These are phyloP conservation scores for Sequoiadendron giganteum DNA, from an alignment of 75 land plant species.

Conservation along the genomic window DNA sequence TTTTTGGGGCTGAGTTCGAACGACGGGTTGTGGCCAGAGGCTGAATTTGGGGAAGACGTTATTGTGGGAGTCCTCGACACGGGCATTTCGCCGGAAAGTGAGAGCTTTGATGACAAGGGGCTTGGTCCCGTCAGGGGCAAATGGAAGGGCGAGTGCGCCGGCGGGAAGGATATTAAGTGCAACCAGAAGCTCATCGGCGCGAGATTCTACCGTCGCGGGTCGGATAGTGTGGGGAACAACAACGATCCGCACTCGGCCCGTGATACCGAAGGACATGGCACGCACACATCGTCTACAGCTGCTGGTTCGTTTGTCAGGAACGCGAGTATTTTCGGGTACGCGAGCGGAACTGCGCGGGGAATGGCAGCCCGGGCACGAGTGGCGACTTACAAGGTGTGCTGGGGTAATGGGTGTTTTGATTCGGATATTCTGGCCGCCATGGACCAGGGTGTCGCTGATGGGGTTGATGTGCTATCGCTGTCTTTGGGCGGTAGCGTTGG, in stretches of 20 bases:
- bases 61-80: slow-evolving; percentile 76
- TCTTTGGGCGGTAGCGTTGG: slow-evolving; percentile 73
- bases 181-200: slow-evolving; percentile 84
- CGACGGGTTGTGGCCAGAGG: slow-evolving; percentile 17
- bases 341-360: slow-evolving; percentile 79
- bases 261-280: slow-evolving; percentile 76
- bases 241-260: slow-evolving; percentile 62
- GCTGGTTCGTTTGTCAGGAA: slow-evolving; percentile 56
- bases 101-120: slow-evolving; percentile 68
- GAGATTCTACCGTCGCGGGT: slow-evolving; percentile 58
- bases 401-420: slow-evolving; percentile 75
- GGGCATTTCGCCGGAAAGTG: slow-evolving; percentile 84
- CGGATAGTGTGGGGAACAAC: slow-evolving; percentile 61
- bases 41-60: slow-evolving; percentile 39
- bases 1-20: slow-evolving; percentile 36
- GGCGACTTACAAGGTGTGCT: slow-evolving; percentile 91
- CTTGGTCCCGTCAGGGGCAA: slow-evolving; percentile 53
- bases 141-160: slow-evolving; percentile 80
- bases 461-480: slow-evolving; percentile 75
- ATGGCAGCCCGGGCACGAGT: slow-evolving; percentile 76
- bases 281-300: slow-evolving; percentile 83
- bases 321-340: slow-evolving; percentile 81
- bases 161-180: slow-evolving; percentile 46
- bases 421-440: slow-evolving; percentile 85
- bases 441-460: slow-evolving; percentile 73